phyloP scores from a whole-genome alignment of 306 rosid genomes.

The Trifolium dubium region DNA sequence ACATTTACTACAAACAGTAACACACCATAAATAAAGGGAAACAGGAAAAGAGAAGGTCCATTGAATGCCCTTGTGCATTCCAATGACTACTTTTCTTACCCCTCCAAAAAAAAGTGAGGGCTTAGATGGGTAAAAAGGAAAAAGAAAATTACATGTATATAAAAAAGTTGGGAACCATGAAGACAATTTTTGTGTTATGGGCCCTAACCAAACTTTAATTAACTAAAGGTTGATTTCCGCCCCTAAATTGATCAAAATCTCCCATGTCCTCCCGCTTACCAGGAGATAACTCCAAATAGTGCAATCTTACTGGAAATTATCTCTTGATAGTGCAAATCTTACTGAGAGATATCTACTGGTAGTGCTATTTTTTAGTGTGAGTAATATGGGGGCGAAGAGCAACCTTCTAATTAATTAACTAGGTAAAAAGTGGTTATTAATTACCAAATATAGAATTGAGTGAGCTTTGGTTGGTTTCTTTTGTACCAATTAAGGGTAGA shows the following conservation, averaged over 20 bases:
- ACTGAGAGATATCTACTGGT: too few species aligned
- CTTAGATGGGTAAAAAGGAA: constrained; percentile 1
- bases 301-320: too few species aligned
- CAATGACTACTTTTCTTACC: constrained; percentile 51
- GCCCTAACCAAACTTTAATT: constrained; percentile 43
- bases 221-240: neutral
- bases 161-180: constrained; percentile 36
- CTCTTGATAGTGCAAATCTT: too few species aligned
- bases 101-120: neutral
- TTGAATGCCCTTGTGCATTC: constrained; percentile 59
- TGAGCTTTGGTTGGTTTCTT: neutral
- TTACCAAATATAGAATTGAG: constrained; percentile 17
- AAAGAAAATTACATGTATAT: constrained; percentile 26
- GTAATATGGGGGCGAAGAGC: too few species aligned
- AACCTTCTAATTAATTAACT: constrained; percentile 17
- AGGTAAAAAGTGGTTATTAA: constrained; percentile 30
- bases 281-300: too few species aligned
- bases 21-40: constrained; percentile 31
- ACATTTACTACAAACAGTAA: constrained; percentile 42
- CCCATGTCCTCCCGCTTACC: too few species aligned
- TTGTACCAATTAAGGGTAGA: constrained; percentile 39
- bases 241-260: too few species aligned
- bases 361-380: too few species aligned
- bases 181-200: constrained; percentile 50
- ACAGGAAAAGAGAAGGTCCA: constrained; percentile 42